These are phyloP conservation scores for Eimeria acervulina DNA, from an alignment of 169 alveolate species.

Conservation along the genomic window DNA sequence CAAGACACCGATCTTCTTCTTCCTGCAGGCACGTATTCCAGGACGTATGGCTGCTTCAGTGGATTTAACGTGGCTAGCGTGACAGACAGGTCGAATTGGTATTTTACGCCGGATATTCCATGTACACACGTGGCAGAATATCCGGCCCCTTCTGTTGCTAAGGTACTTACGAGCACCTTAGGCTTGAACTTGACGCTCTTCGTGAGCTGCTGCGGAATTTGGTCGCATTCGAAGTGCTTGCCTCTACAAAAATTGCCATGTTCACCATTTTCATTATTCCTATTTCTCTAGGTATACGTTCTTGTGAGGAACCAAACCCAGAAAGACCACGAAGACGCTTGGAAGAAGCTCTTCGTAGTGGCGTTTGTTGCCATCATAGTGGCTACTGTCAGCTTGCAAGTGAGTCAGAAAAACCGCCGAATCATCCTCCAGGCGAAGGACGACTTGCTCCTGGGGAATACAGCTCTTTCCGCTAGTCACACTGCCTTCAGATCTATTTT, in stretches of 20 bases:
- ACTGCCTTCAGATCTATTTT: background rate
- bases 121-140: background rate
- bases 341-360: conserved; percentile 47
- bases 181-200: background rate
- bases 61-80: conserved; percentile 28
- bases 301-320: conserved; percentile 10
- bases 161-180: background rate
- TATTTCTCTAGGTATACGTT: background rate
- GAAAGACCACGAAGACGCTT: conserved; percentile 30
- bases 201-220: background rate
- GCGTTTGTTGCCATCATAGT: conserved; percentile 57
- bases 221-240: background rate
- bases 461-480: background rate
- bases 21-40: conserved; percentile 15
- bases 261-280: too few species aligned
- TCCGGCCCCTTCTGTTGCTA: conserved; percentile 56
- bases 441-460: background rate
- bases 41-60: conserved; percentile 41
- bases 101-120: conserved; percentile 28
- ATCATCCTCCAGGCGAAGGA: background rate
- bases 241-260: background rate
- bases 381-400: conserved; percentile 57
- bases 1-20: background rate
- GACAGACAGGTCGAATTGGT: conserved; percentile 42
- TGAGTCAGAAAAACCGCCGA: background rate